Base-by-base conservation (phyloP, 2,329 filamentous ascomycete species). In the Emergomyces africanus region DNA sequence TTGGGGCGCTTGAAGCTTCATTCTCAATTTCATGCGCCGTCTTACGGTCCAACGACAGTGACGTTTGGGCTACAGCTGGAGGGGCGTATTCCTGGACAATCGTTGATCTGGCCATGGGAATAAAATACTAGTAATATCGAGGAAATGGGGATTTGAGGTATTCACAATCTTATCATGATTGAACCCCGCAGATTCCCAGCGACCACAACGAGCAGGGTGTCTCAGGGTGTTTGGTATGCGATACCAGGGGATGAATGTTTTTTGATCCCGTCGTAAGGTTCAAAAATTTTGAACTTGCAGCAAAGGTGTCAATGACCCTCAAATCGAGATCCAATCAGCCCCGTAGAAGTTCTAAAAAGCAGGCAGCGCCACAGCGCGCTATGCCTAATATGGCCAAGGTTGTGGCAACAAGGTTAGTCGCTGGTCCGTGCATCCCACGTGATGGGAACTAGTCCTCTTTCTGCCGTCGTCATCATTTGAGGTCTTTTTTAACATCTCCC, bases 1-100 rank as follows among this genome's bases (percentile, higher is more conserved):
- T 87, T 86, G 1, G 92, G 91, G 41, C 85, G 82, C 57, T 84
- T 83, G 68, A 96, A 89, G 65, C 85, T 72, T 89, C 78, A 62
- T 78, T 74, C 61, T 82, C 78, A 46, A 80, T 78, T 64, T 81
- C 78, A 58, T 76, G 70, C 54, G 75, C 71, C 65, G 82, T 78
- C 63, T 83, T 81, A 39, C 75, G 72, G 62, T 78, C 76, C 64
- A 76, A 65, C 41, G 69, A 81, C 72, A 76, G 74, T 60, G 75
- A 81, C 54, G 66, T 69, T 23, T 57, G 55, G 33, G 69, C 65
- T 42, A 67, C 61, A 42, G 71, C 68, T 37, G 73, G 73, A 55
- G 73, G 68, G 57, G 75, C 72, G 65, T 80, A 79, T 64, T 80
- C 78, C 64, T 79, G 77, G 54, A 79, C 77, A 59, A 78, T 71